Evolutionary conservation across 768 basidiomycete genomes (phyloP), one percentile per base, ranked within the genome.

Genomic region (Russula earlei): DNA sequence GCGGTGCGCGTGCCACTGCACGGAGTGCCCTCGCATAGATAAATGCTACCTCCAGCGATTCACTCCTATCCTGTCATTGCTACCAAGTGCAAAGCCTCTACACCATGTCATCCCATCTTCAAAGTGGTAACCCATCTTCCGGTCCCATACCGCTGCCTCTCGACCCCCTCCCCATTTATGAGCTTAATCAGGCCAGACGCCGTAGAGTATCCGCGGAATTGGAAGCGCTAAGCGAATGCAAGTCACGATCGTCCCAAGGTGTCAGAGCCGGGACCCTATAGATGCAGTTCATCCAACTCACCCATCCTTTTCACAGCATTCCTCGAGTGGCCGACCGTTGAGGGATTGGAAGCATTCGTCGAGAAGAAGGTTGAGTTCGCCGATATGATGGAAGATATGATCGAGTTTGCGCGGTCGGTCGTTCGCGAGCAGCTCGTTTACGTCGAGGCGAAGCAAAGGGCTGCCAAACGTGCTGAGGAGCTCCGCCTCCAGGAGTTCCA

Each of bases 271-370:
- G 2, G 2, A 44, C 1, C 11, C 4, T 6, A 31, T 14, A 2
- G 5, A 11, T 9, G 1, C 19, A 17, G 27, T 44, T 33, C 44
- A 15, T n/a, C 44, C 44, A 11, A 27, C 1, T 19, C 22, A 11
- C 27, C 38, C 3, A 20, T 19, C 41, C 22, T 15, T n/a, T 7
- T 8, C 5, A 19, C 43, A 49, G 59, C 36, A 33, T 42, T 59
- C 50, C 50, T 60, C 10, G 36, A 36, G 43, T 24, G 50, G 27
- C 41, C 52, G 25, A 54, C 52, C 14, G 24, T 54, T 9, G 49
- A 52, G 22, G 22, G 31, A 58, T 54, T 12, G 36, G 62, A 44
- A 25, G 43, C 34, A 3, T 54, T 44, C 14, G 44, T 31, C 24
- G 52, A 45, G 52, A 54, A 54, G 42, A 54, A 54, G 43, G 11